Conservation (phyloP, 768 basidiomycete species). For the Goffeauzyma gilvescens region DNA sequence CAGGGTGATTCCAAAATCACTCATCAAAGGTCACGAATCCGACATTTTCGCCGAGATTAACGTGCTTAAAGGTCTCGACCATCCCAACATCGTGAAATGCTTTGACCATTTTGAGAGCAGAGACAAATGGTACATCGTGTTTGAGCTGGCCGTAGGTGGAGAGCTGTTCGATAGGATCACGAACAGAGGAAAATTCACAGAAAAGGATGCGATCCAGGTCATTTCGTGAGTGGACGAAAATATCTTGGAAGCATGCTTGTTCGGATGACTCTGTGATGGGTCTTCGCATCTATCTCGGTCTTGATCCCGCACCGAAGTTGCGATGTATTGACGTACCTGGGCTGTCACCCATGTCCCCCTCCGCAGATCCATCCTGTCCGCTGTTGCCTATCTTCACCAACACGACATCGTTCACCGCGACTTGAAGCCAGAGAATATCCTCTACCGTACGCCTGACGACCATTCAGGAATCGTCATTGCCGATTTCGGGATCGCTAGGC, state of each 20-base stretch:
- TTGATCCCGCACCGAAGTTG: too few relatives aligned
- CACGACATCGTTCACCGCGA: slow-evolving; percentile 92
- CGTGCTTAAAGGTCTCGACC: slow-evolving; percentile 69
- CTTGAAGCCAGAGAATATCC: slow-evolving; percentile 91
- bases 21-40: slow-evolving; percentile 68
- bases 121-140: slow-evolving; percentile 69
- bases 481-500: slow-evolving; percentile 61
- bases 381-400: slow-evolving; percentile 71
- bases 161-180: slow-evolving; percentile 83
- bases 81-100: slow-evolving; percentile 87
- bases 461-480: slow-evolving; percentile 82
- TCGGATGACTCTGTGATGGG: too few relatives aligned
- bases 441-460: slow-evolving; percentile 59
- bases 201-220: slow-evolving; percentile 66
- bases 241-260: too few relatives aligned
- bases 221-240: slow-evolving; percentile 44
- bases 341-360: background rate
- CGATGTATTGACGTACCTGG: too few relatives aligned
- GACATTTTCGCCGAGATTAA: slow-evolving; percentile 85
- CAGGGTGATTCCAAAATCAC: slow-evolving; percentile 88
- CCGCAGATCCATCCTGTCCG: slow-evolving; percentile 57
- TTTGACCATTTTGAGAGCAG: slow-evolving; percentile 92
- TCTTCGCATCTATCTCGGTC: too few relatives aligned
- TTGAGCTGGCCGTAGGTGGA: slow-evolving; percentile 82
- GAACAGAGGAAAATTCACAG: slow-evolving; percentile 75